Evolutionary conservation across 768 basidiomycete species (phyloP), one percentile per base, ranked within the genome.

Genomic region (Dentipellis sp.): DNA sequence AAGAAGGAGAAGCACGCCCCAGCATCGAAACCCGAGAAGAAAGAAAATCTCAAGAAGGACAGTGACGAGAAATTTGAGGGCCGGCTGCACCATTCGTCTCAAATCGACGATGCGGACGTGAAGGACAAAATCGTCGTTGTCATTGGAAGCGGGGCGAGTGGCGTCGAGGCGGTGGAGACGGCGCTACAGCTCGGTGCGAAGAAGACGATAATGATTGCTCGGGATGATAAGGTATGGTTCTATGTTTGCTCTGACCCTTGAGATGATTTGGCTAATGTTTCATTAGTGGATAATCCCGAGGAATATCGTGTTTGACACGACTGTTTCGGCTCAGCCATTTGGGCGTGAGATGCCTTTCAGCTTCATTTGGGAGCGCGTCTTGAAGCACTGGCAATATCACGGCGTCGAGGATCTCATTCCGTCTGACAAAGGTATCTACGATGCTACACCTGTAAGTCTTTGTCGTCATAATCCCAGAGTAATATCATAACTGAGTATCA

Each of bases 121-220:
- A 66, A 66, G 14, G 76, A 71, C 1, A 76, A 77, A 63, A 70
- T 64, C 19, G 70, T 79, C 2, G 71, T 75, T 11, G 71, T 80
- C 2, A 69, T 79, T 37, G 77, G 78, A 0, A 75, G 78, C 40
- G 81, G 82, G 0, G 82, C 83, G 0, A 79, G 74, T 42, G 78
- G 76, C 2, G 78, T 80, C 22, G 78, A 81, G 56, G 69, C 73
- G 2, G 74, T 72, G 16, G 72, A 75, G 58, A 67, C 72, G 0
- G 69, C 72, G 7, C 63, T 75, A 1, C 34, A 56, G 16, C 63
- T 68, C 50, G 67, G 72, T 10, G 75, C 74, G 0, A 58, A 60
- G 49, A 58, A 69, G 7, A 14, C 67, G 68, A 63, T 69, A 1
- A 72, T 80, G 64, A 57, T 78, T 35, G 74, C 74, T 1, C 61